These are phyloP conservation scores for Alternaria brassicae DNA, from an alignment of 2,329 filamentous ascomycete genomes.

Conservation along the genomic window DNA sequence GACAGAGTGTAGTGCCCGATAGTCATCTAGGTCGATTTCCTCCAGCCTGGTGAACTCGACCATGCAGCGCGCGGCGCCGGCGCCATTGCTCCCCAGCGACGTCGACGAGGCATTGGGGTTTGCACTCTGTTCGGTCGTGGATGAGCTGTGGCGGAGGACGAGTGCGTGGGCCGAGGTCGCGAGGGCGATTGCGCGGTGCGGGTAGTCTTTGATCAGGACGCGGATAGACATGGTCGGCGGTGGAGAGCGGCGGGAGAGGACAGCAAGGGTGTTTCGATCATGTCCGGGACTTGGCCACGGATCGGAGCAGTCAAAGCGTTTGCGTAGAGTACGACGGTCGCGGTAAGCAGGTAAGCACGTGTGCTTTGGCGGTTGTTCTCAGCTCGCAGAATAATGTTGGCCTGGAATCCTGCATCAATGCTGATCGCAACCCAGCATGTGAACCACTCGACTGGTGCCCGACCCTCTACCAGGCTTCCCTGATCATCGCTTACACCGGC, in stretches of 20 bases:
- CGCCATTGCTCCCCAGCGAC: slow-evolving; percentile 54
- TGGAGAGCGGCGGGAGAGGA: slow-evolving; percentile 17
- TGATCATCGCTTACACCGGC: slow-evolving; percentile 20
- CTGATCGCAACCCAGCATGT: slow-evolving; percentile 23
- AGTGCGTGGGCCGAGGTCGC: slow-evolving; percentile 80
- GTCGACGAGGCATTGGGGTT: slow-evolving; percentile 66
- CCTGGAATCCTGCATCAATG: slow-evolving; percentile 15
- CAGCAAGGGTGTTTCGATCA: slow-evolving; percentile 24
- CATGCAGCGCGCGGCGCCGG: slow-evolving; percentile 70
- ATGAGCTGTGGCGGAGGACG: slow-evolving; percentile 79
- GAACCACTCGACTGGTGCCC: slow-evolving; percentile 28
- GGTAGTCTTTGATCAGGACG: slow-evolving; percentile 84
- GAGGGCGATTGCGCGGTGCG: slow-evolving; percentile 86
- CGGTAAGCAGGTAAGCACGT: slow-evolving; percentile 33
- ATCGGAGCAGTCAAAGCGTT: slow-evolving; percentile 1
- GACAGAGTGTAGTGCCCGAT: slow-evolving; percentile 74
- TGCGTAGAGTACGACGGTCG: slow-evolving; percentile 12
- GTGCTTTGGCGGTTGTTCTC: slow-evolving; percentile 28
- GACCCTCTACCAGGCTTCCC: slow-evolving; percentile 21
- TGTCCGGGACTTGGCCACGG: slow-evolving; percentile 24
- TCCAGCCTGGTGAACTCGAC: slow-evolving; percentile 79
- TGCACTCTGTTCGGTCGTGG: slow-evolving; percentile 61
- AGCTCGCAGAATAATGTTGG: slow-evolving; percentile 22
- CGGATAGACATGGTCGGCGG: slow-evolving; percentile 62
- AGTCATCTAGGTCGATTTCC: slow-evolving; percentile 73